phyloP scores from a whole-genome alignment of 345 rosid species.

The Capsella bursapastoris region DNA sequence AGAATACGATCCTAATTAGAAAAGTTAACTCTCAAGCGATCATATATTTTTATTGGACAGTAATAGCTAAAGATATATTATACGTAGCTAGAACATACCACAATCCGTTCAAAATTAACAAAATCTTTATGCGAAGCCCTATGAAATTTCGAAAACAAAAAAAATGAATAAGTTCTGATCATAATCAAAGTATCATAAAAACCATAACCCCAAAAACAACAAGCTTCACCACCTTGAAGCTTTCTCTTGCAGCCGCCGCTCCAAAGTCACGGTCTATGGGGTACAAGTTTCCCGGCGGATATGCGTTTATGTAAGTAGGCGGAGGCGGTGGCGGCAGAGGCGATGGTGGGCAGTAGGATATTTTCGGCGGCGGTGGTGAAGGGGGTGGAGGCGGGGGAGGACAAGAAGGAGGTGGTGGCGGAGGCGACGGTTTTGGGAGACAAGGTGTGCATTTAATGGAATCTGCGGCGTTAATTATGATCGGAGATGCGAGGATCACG shows the following conservation, averaged over 20 bases:
- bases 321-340: constrained; percentile 35
- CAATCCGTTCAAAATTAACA: not conserved
- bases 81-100: not conserved
- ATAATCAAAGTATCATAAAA: constrained; percentile 27
- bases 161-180: not conserved
- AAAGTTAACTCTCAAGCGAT: not conserved
- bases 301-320: constrained; percentile 38
- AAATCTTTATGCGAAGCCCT: not conserved
- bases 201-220: constrained; percentile 13
- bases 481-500: constrained; percentile 10
- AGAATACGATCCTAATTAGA: not conserved
- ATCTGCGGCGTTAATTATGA: constrained; percentile 23
- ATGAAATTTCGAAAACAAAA: not conserved
- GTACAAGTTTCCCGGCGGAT: constrained; percentile 61
- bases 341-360: constrained; percentile 39
- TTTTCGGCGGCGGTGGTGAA: not conserved
- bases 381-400: constrained; percentile 47
- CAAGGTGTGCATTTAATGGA: constrained; percentile 54
- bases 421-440: constrained; percentile 33
- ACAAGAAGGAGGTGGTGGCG: constrained; percentile 43
- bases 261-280: constrained; percentile 49
- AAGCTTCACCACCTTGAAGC: not conserved
- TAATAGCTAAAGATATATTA: not conserved
- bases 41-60: not conserved
- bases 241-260: constrained; percentile 24